These are phyloP conservation scores for Leccinellum albellum DNA, from an alignment of 768 basidiomycete species.

Conservation along the genomic window DNA sequence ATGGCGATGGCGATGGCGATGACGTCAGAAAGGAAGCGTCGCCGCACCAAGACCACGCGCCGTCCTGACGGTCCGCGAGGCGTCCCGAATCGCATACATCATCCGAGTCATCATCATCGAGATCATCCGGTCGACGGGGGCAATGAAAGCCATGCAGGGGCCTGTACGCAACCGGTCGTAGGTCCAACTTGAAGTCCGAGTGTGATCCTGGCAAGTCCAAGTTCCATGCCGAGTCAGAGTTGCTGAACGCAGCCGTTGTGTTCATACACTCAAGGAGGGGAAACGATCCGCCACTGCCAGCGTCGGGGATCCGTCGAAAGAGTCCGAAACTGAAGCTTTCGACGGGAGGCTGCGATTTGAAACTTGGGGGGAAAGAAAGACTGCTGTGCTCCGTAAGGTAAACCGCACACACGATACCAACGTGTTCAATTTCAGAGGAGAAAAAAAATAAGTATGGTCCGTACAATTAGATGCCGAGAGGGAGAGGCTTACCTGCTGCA, in stretches of 20 bases:
- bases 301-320: not conserved
- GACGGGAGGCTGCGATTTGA: not conserved
- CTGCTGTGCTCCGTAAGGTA: not conserved
- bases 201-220: not conserved
- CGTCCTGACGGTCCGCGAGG: not conserved
- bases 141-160: not conserved
- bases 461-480: not conserved
- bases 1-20: not conserved
- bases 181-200: not conserved
- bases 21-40: not conserved
- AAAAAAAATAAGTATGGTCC: not conserved
- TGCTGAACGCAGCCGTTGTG: not conserved
- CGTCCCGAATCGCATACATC: not conserved
- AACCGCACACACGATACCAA: not conserved
- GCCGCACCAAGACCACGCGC: not conserved
- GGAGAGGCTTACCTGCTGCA: not conserved
- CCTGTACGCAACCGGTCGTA: not conserved
- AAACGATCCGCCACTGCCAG: not conserved
- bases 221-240: not conserved
- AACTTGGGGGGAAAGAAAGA: not conserved
- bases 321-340: not conserved
- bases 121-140: not conserved
- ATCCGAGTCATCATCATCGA: not conserved
- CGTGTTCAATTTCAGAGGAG: not conserved
- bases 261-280: not conserved